Percentiles rank a stretch among this genome's conserved stretches.
Conservation (phyloP, 2,329 filamentous ascomycete genomes). For the Calonectria ilicicola region DNA sequence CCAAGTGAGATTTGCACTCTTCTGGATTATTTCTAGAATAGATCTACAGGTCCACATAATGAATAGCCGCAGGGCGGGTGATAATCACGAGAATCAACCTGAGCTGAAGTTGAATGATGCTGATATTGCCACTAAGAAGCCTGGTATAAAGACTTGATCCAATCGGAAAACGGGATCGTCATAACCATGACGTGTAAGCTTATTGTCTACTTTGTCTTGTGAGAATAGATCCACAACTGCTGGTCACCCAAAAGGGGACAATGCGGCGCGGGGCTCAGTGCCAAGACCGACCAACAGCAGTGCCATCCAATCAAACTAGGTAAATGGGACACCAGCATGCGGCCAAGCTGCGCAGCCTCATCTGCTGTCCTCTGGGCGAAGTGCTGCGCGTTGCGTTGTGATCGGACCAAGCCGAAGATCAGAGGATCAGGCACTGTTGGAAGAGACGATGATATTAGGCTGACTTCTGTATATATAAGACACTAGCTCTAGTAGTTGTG, state of each 20-base stretch:
- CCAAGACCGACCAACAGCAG: background rate
- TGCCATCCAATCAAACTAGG: background rate
- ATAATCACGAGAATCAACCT: background rate
- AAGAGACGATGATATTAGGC: no score
- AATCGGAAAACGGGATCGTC: background rate
- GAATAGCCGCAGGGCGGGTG: background rate
- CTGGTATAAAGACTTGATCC: background rate
- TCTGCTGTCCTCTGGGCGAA: background rate
- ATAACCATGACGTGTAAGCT: background rate
- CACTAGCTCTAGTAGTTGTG: background rate
- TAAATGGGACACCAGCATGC: background rate
- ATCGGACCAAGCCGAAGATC: background rate
- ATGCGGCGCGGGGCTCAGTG: background rate
- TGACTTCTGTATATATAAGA: background rate
- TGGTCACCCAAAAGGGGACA: no score
- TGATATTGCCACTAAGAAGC: background rate
- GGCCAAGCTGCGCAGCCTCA: constrained; percentile 1
- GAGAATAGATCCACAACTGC: background rate
- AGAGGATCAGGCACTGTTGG: background rate
- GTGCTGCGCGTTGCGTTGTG: background rate
- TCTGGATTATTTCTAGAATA: no score
- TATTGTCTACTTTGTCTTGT: background rate
- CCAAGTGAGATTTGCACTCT: no score
- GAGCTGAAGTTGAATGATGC: background rate
- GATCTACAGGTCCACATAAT: background rate